Evolutionary conservation across 805 yeast genomes (phyloP), one percentile per base, ranked within the genome.

Genomic region (Myxozyma nipponensis): DNA sequence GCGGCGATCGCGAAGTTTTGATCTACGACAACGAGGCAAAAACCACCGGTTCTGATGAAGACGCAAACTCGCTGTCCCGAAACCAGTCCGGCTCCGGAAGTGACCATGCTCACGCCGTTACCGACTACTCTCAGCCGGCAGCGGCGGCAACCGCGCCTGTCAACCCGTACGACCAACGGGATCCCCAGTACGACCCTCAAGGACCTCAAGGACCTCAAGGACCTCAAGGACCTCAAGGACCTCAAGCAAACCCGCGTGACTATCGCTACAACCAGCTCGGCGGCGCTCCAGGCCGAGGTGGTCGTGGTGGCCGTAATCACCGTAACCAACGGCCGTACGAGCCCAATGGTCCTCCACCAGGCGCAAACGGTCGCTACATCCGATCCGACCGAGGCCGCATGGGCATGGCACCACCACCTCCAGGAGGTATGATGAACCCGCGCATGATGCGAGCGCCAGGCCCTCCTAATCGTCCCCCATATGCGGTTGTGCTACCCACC

Each of bases 1-100:
- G n/a, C n/a, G 32, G 32, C 24, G 55, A 54, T 23, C 54, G 51
- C 10, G 56, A 51, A 22, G 52, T 47, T 4, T 32, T 52, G 4
- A 50, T 54, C 17, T 47, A 45, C 46, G 53, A 44, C n/a, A 45
- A 44, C 34, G 57, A 53, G 24, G 52, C 52, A 3, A 37, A 37
- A 47, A 23, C 30, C 7, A 25, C 22, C 21, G 19, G 15, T 13
- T 24, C 45, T 44, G 10, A 17, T 9, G 39, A 42, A 17, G 46
- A 42, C 37, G 46, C 19, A 23, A 21, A 13, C 7, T 30, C 46
- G 15, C 28, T 42, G 15, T 23, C 39, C 1, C 46, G 46, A 10
- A 39, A 32, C 18, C 18, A 15, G 9, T 42, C 46, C 18, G 39
- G 46, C 37, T 28, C 32, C 13, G 34, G 39, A 15, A 34, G 39